A percentile compares a stretch with the other conserved stretches of the same genome.
These are phyloP conservation scores for Byssothecium circinans DNA, from an alignment of 2,329 filamentous ascomycete genomes.

Conservation along the genomic window DNA sequence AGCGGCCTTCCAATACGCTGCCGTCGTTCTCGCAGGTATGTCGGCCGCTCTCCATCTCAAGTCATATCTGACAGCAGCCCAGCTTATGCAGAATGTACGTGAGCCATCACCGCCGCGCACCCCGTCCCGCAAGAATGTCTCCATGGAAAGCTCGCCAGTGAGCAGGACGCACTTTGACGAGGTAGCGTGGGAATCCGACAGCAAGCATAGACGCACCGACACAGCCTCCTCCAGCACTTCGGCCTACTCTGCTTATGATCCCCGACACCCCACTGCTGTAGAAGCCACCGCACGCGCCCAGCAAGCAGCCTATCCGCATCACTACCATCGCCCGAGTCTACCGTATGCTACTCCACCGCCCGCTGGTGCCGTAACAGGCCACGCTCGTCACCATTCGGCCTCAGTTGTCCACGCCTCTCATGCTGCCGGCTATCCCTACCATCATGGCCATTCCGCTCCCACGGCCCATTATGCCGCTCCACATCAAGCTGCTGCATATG, in stretches of 20 bases:
- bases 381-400: conserved; percentile 33
- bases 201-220: conserved; percentile 33
- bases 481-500: conserved; percentile 14
- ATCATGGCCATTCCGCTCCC: conserved; percentile 9
- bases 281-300: conserved; percentile 16
- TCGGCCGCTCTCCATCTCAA: neutral
- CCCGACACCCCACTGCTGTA: conserved; percentile 23
- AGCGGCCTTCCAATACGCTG: conserved; percentile 24
- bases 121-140: conserved; percentile 30
- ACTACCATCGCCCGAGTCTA: conserved; percentile 34
- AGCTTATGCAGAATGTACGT: conserved; percentile 33
- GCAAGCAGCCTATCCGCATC: conserved; percentile 6
- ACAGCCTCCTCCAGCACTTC: conserved; percentile 17
- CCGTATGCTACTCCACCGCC: conserved; percentile 23
- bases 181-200: conserved; percentile 25
- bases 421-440: conserved; percentile 16
- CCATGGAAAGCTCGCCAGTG: conserved; percentile 31
- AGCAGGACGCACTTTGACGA: conserved; percentile 33
- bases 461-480: conserved; percentile 12
- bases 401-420: conserved; percentile 17
- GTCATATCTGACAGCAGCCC: conserved; percentile 7
- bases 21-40: conserved; percentile 37
- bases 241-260: conserved; percentile 19
- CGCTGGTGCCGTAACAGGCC: conserved; percentile 4
- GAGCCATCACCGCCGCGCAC: conserved; percentile 39